Evolutionary conservation across 1,284 basidiomycete genomes (phyloP), one percentile per base, ranked within the genome.

Genomic region (Cryptococcus wingfieldii): DNA sequence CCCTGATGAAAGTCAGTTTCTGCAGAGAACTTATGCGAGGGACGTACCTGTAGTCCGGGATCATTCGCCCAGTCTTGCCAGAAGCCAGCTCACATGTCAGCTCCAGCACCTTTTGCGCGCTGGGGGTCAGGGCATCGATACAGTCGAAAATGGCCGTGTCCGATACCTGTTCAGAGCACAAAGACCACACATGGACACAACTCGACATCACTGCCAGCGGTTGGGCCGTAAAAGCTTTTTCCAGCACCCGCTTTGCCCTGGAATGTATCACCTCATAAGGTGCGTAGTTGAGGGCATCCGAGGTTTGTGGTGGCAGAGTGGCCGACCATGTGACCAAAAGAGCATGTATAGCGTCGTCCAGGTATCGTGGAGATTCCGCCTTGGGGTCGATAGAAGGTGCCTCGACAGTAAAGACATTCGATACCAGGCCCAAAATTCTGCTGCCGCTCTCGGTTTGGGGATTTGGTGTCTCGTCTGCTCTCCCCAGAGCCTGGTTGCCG

Each of bases 41-140:
- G 34, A 23, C n/a, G 50, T 27, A 66, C 65, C 50, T 43, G 19
- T 53, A 43, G 25, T 67, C 62, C 5, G 47, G 19, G 13, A 34
- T 37, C 9, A 61, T 53, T 13, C 58, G 47, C 5, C 51, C 45
- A 7, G 60, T 41, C 56, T 68, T 69, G 12, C 63, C 64, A 38
- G 51, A 59, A 45, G 66, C 56, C 41, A 59, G 86, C 71, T 97
- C 93, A 70, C 89, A 94, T 18, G 94, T 79, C 81, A 94, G 89
- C 59, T 92, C 87, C 1, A 97, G 90, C 1, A 90, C 86, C 60
- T 84, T 89, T 68, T 94, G 91, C 2, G 91, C 88, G 68, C 85
- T 95, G 1, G 90, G 83, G 2, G 92, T 84, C 18, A 98, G 81
- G 13, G 86, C 78, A 67, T 94, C 90, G 10, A 96, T 79, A 45